Conservation (phyloP, 192 early-diverging fungal genomes). For the Umbelopsis sp. region DNA sequence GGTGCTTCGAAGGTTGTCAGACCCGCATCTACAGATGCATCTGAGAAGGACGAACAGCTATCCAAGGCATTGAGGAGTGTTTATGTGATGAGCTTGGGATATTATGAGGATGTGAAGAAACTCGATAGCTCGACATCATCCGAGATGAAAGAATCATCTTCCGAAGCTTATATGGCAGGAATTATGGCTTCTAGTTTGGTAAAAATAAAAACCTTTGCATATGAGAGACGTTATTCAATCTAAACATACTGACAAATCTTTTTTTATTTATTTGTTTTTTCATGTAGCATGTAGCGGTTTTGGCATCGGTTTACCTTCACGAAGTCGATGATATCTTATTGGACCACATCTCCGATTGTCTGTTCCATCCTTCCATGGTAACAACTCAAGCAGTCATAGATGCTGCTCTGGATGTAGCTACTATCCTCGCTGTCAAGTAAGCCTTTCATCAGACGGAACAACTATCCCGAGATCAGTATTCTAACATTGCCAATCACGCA, state of each 20-base stretch:
- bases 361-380: slow-evolving; percentile 43
- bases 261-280: neutral
- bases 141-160: slow-evolving; percentile 47
- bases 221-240: no score
- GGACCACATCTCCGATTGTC: slow-evolving; percentile 46
- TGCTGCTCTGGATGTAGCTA: slow-evolving; percentile 45
- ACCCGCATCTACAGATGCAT: neutral
- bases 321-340: slow-evolving; percentile 53
- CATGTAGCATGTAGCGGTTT: slow-evolving; percentile 48
- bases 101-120: slow-evolving; percentile 54
- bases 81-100: slow-evolving; percentile 57
- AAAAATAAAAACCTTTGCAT: neutral
- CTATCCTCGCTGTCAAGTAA: slow-evolving; percentile 48
- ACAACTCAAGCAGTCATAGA: slow-evolving; percentile 46
- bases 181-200: slow-evolving; percentile 63
- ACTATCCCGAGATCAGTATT: neutral
- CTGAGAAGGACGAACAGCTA: slow-evolving; percentile 30
- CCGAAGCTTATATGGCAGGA: slow-evolving; percentile 52
- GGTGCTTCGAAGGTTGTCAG: neutral
- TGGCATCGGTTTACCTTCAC: slow-evolving; percentile 52
- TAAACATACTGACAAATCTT: neutral
- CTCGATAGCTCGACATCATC: slow-evolving; percentile 44
- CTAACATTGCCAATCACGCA: neutral
- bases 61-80: slow-evolving; percentile 44
- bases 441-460: neutral